Evolutionary conservation across 148 eudicot genomes (phyloP), one percentile per base, ranked within the genome.

Genomic region (Camellia granthamiana): DNA sequence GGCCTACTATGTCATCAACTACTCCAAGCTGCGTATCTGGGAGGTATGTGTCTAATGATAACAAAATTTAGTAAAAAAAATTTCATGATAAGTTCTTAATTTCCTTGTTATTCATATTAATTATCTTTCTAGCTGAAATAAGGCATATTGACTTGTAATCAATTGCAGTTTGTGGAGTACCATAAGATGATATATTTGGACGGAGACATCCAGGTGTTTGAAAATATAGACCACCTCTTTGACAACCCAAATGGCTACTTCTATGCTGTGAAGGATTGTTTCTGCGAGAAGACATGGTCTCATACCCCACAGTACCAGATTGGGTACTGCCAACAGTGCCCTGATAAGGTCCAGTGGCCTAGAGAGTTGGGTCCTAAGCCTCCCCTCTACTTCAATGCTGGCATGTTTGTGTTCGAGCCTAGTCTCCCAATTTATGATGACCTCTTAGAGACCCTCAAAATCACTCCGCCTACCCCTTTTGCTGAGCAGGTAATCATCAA

Each of bases 21-120:
- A 92, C 84, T 93, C 98, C 79, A 93, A 93, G 76, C 95, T 92
- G 46, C 85, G 95, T 0, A 91, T 93, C 30, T 93, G 95, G 93
- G 92, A 92, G 97, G 97, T 90, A 30, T 0, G 1, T 30, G 38
- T 0, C 38, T 30, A 0, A 23, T 23, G 30, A 23, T 23, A 23
- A 23, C 30, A 23, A 23, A 23, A 23, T 23, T 23, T 23, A 23
- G 30, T 0, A 23, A 23, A 23, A 23, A 23, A 23, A 23, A 23
- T 23, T 23, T 0, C 30, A 23, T 23, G 30, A 23, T 23, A 23
- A 23, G 30, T 23, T 23, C 30, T 23, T 23, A 23, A 23, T 23
- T 23, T 23, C 30, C 30, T 23, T 23, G 30, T 23, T 23, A 23
- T 23, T 23, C 30, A 23, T 23, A 23, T 23, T 23, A 23, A 23